Evolutionary conservation across 1,139 yeast species (phyloP).

Genomic region (Suhomyces choctaworum): DNA sequence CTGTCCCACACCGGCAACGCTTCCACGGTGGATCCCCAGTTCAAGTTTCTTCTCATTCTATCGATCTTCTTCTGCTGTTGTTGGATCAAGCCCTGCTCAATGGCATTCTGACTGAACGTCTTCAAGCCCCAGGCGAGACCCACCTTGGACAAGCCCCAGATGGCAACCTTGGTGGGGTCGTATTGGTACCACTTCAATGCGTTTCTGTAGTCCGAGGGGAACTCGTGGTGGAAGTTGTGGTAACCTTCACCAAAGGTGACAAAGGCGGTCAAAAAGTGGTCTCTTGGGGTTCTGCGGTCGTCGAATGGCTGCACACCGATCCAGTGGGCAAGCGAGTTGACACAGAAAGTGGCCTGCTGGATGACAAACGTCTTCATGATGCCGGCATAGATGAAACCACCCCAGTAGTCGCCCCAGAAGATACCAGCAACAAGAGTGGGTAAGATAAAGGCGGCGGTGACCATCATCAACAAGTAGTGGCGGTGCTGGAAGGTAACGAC

Average conservation of each 20-base stretch:
- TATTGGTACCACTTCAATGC: conserved; percentile 98
- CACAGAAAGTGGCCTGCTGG: conserved; percentile 98
- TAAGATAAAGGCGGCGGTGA: conserved; percentile 63
- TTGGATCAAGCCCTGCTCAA: conserved; percentile 93
- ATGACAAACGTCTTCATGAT: conserved; percentile 77
- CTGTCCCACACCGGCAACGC: conserved; percentile 91
- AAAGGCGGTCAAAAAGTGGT: conserved; percentile 89
- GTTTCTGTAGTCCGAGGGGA: conserved; percentile 97
- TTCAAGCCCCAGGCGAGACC: conserved; percentile 92
- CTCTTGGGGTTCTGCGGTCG: conserved; percentile 96
- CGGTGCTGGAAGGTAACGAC: conserved; percentile 91
- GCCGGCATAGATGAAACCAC: conserved; percentile 93
- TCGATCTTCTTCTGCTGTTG: conserved; percentile 89
- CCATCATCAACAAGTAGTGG: conserved; percentile 74
- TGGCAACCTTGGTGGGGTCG: conserved; percentile 89
- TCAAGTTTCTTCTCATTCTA: conserved; percentile 68
- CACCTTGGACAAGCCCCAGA: conserved; percentile 67
- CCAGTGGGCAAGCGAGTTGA: conserved; percentile 98
- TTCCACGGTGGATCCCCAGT: conserved; percentile 91
- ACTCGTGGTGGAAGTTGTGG: conserved; percentile 99
- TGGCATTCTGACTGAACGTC: conserved; percentile 91
- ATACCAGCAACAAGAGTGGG: conserved; percentile 79
- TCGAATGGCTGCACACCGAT: conserved; percentile 97
- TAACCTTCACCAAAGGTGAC: conserved; percentile 98
- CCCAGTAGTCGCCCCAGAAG: conserved; percentile 86